A percentile compares a stretch with the other conserved stretches of the same genome.
Conservation (phyloP, 176 grass and related monocot genomes). For the Pontederia crassipes region DNA sequence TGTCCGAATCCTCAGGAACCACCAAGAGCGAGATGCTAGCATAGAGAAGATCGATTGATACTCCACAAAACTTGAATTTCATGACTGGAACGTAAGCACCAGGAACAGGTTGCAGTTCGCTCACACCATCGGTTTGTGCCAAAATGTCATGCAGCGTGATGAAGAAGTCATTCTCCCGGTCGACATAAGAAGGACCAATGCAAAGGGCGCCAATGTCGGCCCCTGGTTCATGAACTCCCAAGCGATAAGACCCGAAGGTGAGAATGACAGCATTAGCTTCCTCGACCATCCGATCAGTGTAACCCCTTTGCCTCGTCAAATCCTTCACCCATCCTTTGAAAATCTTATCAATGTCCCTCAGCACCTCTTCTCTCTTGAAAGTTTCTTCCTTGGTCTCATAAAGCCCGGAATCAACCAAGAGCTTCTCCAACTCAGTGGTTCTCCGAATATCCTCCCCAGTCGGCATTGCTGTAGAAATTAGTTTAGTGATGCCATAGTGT, state of each 20-base stretch:
- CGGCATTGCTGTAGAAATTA: too few species aligned
- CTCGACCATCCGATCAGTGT: too few species aligned
- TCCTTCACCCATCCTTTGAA: too few species aligned
- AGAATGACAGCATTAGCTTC: conserved; percentile 63
- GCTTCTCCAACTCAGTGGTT: too few species aligned
- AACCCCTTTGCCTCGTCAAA: too few species aligned
- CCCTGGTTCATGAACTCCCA: conserved; percentile 46
- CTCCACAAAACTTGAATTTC: conserved; percentile 84
- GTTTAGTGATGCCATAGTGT: too few species aligned
- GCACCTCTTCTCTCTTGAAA: too few species aligned
- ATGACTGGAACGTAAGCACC: conserved; percentile 90
- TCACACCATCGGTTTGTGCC: conserved; percentile 54
- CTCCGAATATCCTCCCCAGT: too few species aligned
- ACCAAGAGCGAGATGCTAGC: conserved; percentile 79
- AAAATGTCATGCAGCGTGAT: conserved; percentile 71
- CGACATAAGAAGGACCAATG: neutral
- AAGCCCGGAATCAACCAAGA: too few species aligned
- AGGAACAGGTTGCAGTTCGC: conserved; percentile 72
- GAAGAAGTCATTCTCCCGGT: conserved; percentile 64
- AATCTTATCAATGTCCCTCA: conserved; percentile 17
- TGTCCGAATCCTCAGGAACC: conserved; percentile 33
- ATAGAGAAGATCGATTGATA: conserved; percentile 96
- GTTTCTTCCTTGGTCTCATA: too few species aligned
- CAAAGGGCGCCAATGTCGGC: neutral
- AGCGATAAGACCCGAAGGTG: conserved; percentile 84